Conservation (phyloP, 495 filamentous ascomycete genomes). For the Staphylotrichum longicolle region DNA sequence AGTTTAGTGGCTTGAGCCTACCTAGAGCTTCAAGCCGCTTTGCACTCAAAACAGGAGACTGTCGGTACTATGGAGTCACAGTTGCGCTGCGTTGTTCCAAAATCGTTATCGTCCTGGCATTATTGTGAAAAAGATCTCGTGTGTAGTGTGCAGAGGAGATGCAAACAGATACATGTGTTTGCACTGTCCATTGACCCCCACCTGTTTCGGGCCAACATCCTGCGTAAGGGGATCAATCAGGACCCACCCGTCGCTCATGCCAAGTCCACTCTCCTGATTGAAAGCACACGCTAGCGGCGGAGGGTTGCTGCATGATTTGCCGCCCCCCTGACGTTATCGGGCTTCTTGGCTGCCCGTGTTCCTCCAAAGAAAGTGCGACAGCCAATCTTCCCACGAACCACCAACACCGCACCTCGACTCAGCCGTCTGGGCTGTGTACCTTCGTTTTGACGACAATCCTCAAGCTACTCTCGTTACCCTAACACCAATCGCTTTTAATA, state of each 20-base stretch:
- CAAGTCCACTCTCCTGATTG: not conserved
- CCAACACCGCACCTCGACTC: conserved; percentile 24
- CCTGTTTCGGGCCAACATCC: not conserved
- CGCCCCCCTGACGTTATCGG: conserved; percentile 23
- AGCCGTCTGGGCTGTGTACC: conserved; percentile 31
- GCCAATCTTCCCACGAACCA: conserved; percentile 10
- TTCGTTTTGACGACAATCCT: conserved; percentile 30
- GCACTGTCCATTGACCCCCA: not conserved
- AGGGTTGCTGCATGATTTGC: conserved; percentile 17
- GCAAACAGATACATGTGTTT: no score
- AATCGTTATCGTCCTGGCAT: no score
- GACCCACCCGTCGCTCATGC: no score
- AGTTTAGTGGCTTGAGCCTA: not conserved
- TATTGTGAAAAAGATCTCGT: no score
- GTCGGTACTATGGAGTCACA: no score
- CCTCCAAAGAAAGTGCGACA: conserved; percentile 8
- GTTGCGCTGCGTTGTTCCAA: no score
- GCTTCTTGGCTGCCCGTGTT: conserved; percentile 5
- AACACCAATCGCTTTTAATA: conserved; percentile 10
- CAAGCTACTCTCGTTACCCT: conserved; percentile 30
- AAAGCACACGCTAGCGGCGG: conserved; percentile 16
- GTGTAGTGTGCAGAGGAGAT: no score
- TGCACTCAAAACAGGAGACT: no score
- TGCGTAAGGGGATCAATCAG: not conserved
- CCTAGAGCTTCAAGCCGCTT: not conserved